Conservation (phyloP, 805 yeast genomes). For the Wickerhamiella spandovensis region DNA sequence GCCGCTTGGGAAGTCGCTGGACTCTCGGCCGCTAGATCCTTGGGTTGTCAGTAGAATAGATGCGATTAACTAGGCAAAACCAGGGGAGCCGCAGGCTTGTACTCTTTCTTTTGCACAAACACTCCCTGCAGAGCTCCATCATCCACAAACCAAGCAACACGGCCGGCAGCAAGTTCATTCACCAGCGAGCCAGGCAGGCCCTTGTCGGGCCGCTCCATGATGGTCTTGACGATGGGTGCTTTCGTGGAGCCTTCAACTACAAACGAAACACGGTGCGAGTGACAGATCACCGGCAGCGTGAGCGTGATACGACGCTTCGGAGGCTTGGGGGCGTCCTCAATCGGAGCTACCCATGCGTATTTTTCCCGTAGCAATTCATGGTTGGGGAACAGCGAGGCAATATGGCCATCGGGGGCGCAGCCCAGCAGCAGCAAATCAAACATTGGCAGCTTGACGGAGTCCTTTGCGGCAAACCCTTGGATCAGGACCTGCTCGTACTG, state of each 20-base stretch:
- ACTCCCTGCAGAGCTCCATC: constrained; percentile 80
- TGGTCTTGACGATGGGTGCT: constrained; percentile 80
- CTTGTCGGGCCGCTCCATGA: constrained; percentile 94
- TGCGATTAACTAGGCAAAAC: background rate
- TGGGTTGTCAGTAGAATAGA: no score
- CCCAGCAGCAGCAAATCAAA: constrained; percentile 85
- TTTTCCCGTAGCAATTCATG: constrained; percentile 80
- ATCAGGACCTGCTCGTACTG: constrained; percentile 76
- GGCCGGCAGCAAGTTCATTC: constrained; percentile 93
- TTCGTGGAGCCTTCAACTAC: constrained; percentile 95
- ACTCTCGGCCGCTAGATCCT: no score
- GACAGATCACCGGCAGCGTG: constrained; percentile 89
- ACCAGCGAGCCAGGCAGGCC: constrained; percentile 89
- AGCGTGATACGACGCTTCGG: constrained; percentile 77
- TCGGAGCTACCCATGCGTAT: constrained; percentile 91
- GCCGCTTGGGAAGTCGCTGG: no score
- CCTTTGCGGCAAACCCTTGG: constrained; percentile 87
- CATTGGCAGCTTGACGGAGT: constrained; percentile 88
- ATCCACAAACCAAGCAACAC: constrained; percentile 95
- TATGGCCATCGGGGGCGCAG: constrained; percentile 98
- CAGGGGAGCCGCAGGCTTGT: constrained; percentile 37
- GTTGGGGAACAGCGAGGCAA: constrained; percentile 90
- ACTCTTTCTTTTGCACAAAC: constrained; percentile 55
- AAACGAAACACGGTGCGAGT: constrained; percentile 81
- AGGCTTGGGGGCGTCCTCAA: constrained; percentile 80